Percentiles rank a stretch among this genome's conserved stretches.
phyloP scores from a whole-genome alignment of 768 basidiomycete species.

The Termitomyces heimii region DNA sequence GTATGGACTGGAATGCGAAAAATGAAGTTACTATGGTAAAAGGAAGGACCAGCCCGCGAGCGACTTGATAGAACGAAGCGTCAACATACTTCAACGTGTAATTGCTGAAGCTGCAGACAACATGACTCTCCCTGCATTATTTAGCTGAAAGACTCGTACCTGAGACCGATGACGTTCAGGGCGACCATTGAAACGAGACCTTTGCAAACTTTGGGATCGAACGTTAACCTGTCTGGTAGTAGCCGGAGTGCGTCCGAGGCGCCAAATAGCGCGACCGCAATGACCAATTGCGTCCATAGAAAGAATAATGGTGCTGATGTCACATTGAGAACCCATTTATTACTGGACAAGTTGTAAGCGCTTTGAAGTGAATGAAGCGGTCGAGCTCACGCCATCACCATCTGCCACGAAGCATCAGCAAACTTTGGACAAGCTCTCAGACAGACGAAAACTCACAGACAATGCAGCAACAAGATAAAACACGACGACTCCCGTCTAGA shows the following conservation, averaged over 20 bases:
- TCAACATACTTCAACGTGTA: slow-evolving; percentile 92
- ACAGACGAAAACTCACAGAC: slow-evolving; percentile 49
- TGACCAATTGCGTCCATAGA: slow-evolving; percentile 72
- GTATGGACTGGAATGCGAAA: slow-evolving; percentile 67
- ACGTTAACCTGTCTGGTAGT: slow-evolving; percentile 58
- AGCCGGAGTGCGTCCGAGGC: slow-evolving; percentile 55
- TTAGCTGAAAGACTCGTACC: slow-evolving; percentile 34
- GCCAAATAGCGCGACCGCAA: slow-evolving; percentile 74
- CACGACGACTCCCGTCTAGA: slow-evolving; percentile 63
- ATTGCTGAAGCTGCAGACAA: slow-evolving; percentile 65
- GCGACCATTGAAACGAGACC: slow-evolving; percentile 71
- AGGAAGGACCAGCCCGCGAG: slow-evolving; percentile 88
- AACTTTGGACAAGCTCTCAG: background rate
- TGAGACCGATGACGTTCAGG: slow-evolving; percentile 79
- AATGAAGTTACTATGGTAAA: slow-evolving; percentile 90
- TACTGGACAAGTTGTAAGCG: slow-evolving; percentile 34
- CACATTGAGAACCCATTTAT: slow-evolving; percentile 85
- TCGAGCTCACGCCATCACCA: slow-evolving; percentile 77
- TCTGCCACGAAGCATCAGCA: slow-evolving; percentile 35
- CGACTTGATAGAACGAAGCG: slow-evolving; percentile 93
- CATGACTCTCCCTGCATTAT: background rate
- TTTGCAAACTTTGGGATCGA: slow-evolving; percentile 62
- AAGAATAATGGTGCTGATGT: slow-evolving; percentile 82
- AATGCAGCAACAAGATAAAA: slow-evolving; percentile 91
- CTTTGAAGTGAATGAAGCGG: background rate